These are phyloP conservation scores for Colletotrichum simmondsii DNA, from an alignment of 2,329 filamentous ascomycete genomes.

Conservation along the genomic window DNA sequence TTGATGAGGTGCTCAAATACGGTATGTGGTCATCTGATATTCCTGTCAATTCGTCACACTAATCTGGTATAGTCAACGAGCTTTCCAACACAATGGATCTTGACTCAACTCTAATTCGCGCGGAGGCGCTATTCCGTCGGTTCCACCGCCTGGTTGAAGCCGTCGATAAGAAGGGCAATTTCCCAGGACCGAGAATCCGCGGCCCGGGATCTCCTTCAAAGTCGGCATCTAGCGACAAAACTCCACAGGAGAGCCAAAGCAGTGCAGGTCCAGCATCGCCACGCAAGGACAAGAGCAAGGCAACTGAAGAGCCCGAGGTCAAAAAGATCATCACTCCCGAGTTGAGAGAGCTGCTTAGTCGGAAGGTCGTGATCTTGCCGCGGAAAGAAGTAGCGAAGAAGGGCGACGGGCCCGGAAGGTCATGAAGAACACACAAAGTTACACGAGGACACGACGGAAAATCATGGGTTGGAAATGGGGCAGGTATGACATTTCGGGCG, in stretches of 20 bases:
- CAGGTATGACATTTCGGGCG: not conserved
- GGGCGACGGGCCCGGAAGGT: slow-evolving; percentile 9
- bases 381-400: slow-evolving; percentile 46
- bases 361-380: slow-evolving; percentile 57
- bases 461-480: not conserved
- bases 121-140: slow-evolving; percentile 86
- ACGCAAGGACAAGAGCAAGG: slow-evolving; percentile 47
- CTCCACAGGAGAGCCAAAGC: not conserved
- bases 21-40: slow-evolving; percentile 62
- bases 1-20: slow-evolving; percentile 98
- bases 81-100: slow-evolving; percentile 94
- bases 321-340: slow-evolving; percentile 67
- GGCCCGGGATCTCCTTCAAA: slow-evolving; percentile 32
- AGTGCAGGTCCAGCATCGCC: slow-evolving; percentile 40
- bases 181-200: slow-evolving; percentile 66
- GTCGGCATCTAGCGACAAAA: slow-evolving; percentile 13
- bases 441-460: not conserved
- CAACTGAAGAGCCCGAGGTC: slow-evolving; percentile 42
- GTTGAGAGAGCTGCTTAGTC: slow-evolving; percentile 63
- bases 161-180: slow-evolving; percentile 90
- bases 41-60: slow-evolving; percentile 5
- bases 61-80: slow-evolving; percentile 79
- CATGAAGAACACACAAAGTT: not conserved
- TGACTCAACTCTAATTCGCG: slow-evolving; percentile 84
- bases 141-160: slow-evolving; percentile 92